phyloP scores from a whole-genome alignment of 2,329 filamentous ascomycete species.

The Ophiostoma sp. region DNA sequence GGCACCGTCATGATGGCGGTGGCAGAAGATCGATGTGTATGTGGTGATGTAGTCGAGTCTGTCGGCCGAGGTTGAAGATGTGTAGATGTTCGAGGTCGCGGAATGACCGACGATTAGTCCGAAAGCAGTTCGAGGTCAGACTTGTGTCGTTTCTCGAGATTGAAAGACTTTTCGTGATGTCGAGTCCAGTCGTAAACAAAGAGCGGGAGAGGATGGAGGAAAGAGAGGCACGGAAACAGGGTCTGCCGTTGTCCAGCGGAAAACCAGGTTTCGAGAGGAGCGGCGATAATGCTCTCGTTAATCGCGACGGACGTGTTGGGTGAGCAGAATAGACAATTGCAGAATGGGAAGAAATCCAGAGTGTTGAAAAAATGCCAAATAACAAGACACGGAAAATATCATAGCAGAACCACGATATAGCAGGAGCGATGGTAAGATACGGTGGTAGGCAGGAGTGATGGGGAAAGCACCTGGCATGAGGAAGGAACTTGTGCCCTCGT shows the following conservation, averaged over 20 bases:
- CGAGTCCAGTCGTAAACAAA: neutral
- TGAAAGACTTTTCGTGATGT: neutral
- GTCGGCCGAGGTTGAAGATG: neutral
- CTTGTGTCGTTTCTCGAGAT: neutral
- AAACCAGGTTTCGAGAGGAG: neutral
- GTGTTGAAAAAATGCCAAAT: conserved; percentile 13
- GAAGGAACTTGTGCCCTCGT: conserved; percentile 17
- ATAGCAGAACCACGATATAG: conserved; percentile 20
- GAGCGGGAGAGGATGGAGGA: neutral
- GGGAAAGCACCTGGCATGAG: neutral
- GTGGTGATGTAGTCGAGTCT: neutral
- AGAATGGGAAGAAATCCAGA: neutral
- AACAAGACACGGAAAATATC: conserved; percentile 12
- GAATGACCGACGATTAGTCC: conserved; percentile 7
- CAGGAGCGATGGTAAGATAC: neutral
- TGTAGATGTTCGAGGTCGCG: neutral
- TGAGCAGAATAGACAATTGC: neutral
- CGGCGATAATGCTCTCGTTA: neutral
- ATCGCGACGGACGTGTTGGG: neutral
- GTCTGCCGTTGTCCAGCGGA: neutral
- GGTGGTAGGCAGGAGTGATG: conserved; percentile 2
- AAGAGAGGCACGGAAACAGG: neutral
- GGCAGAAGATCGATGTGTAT: neutral
- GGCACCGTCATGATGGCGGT: conserved; percentile 23
- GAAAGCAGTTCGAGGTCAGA: neutral